Conservation (phyloP, 2,329 filamentous ascomycete species). For the Microthyrium microscopicum region DNA sequence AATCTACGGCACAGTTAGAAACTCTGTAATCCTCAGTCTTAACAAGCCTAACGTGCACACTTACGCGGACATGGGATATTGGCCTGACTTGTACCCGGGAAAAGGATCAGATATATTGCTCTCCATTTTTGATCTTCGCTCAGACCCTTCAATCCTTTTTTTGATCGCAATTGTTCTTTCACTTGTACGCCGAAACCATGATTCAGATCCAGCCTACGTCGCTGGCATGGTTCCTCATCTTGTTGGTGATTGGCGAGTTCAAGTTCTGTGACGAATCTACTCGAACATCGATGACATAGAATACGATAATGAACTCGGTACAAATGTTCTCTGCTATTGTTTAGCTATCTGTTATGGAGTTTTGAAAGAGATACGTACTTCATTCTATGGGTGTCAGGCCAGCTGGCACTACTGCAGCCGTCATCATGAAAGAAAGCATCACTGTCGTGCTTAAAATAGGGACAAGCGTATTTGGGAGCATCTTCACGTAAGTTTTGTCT, state of each 20-base stretch:
- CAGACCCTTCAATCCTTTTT: conserved; percentile 15
- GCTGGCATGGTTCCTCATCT: background rate
- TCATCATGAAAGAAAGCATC: conserved; percentile 19
- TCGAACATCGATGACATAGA: conserved; percentile 23
- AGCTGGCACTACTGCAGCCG: conserved; percentile 22
- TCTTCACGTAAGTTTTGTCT: too few species aligned
- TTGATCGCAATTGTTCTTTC: conserved; percentile 14
- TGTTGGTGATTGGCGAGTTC: conserved; percentile 19
- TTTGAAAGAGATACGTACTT: conserved; percentile 14
- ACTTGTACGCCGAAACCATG: background rate
- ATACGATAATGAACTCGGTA: conserved; percentile 23
- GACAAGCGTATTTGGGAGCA: too few species aligned
- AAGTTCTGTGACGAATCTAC: conserved; percentile 18
- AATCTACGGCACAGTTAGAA: too few species aligned
- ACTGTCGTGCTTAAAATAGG: conserved; percentile 25
- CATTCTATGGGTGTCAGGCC: conserved; percentile 24
- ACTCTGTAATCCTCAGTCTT: too few species aligned
- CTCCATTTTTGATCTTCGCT: conserved; percentile 23
- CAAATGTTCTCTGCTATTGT: conserved; percentile 19
- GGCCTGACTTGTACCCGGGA: conserved; percentile 16
- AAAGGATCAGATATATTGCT: conserved; percentile 22
- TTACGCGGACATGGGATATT: conserved; percentile 21
- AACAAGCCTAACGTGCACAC: too few species aligned
- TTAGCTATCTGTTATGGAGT: background rate
- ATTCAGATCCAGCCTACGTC: background rate